Evolutionary conservation across 73 alveolate species (phyloP).

Genomic region (Paramecium sexaurelia): DNA sequence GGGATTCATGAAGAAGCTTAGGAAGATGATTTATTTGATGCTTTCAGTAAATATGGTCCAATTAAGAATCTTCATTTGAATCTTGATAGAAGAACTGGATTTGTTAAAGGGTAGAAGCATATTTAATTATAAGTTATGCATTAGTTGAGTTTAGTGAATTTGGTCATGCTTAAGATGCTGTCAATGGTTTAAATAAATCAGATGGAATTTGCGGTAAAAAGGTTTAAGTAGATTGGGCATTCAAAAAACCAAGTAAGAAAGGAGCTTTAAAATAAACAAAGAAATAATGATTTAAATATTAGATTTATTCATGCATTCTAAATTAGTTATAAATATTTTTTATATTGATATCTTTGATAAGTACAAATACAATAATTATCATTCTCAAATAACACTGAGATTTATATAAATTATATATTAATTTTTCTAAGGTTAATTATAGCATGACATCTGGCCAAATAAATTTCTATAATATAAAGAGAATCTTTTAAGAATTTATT

Average conservation of each 20-base stretch:
- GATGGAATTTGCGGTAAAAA: constrained; percentile 64
- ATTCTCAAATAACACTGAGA: too few species aligned
- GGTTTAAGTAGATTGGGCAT: constrained; percentile 86
- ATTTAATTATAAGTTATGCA: constrained; percentile 71
- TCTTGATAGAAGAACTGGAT: constrained; percentile 87
- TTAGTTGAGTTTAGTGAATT: constrained; percentile 79
- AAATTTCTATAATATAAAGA: background rate
- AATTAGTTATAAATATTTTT: background rate
- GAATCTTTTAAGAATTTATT: background rate
- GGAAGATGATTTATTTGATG: constrained; percentile 86
- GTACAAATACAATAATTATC: background rate
- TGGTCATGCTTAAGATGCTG: constrained; percentile 78
- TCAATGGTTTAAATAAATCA: constrained; percentile 69
- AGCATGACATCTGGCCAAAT: background rate
- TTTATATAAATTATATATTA: too few species aligned
- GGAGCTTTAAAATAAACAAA: constrained; percentile 27
- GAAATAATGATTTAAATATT: background rate
- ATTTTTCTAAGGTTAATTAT: background rate
- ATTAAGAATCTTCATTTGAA: constrained; percentile 85
- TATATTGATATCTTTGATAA: background rate
- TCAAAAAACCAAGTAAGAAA: constrained; percentile 66
- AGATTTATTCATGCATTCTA: constrained; percentile 54
- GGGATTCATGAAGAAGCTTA: constrained; percentile 87
- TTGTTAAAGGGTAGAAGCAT: constrained; percentile 72
- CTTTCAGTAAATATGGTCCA: constrained; percentile 79